Evolutionary conservation across 75 land plant genomes (phyloP).

Genomic region (Larix kaempferi): DNA sequence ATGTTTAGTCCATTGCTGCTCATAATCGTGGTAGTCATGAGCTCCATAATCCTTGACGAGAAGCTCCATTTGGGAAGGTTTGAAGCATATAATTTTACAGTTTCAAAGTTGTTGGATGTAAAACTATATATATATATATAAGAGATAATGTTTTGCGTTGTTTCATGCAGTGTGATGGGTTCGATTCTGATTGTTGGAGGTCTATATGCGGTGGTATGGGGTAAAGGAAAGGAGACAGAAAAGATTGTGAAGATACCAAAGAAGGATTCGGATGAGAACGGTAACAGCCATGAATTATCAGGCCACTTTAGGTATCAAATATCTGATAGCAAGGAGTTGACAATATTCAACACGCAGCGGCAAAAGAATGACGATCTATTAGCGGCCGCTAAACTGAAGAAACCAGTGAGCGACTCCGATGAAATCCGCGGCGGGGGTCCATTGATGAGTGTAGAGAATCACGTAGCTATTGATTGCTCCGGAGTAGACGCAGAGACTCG

Average conservation of each 20-base stretch:
- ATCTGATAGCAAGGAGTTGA: not conserved
- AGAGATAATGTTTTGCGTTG: not conserved
- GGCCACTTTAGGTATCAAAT: not conserved
- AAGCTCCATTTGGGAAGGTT: conserved; percentile 78
- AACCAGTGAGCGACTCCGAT: not conserved
- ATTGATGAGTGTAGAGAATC: not conserved
- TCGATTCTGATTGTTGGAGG: not conserved
- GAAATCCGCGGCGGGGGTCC: no score
- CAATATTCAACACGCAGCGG: not conserved
- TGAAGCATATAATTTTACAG: not conserved
- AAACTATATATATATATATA: no score
- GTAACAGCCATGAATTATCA: not conserved
- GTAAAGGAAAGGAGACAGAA: not conserved
- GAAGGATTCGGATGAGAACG: not conserved
- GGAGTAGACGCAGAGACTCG: not conserved
- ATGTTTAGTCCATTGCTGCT: conserved; percentile 69
- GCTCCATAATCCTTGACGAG: conserved; percentile 47
- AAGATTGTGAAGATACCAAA: not conserved
- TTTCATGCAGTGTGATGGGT: not conserved
- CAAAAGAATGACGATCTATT: not conserved
- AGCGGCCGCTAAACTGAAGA: not conserved
- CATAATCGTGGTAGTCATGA: conserved; percentile 55
- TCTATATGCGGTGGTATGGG: not conserved
- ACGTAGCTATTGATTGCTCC: not conserved
- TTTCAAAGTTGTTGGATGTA: not conserved